Evolutionary conservation across 1,139 yeast species (phyloP), one percentile per base, ranked within the genome.

Genomic region (Suhomyces chickasaworum): DNA sequence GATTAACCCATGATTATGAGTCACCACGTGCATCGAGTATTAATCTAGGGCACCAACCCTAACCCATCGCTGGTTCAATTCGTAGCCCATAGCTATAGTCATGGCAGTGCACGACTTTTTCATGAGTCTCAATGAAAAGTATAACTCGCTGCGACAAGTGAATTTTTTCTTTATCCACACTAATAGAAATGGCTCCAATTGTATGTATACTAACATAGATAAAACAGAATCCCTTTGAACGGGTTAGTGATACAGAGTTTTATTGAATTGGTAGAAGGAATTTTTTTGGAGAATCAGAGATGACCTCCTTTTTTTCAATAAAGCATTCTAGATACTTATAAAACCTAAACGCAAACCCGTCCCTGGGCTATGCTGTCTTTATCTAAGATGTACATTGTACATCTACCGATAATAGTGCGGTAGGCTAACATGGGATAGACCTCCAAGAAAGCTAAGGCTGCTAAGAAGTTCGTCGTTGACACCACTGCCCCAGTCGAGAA

Each of bases 401-500:
- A 61, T 51, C 60, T 25, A 32, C 33, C 49, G 58, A 61, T 69
- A 70, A 78, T 75, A 63, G 78, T 78, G 82, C 82, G 77, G 83
- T 79, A 78, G 83, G 82, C 81, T 73, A 74, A 77, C 79, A 61
- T 61, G 68, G 68, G 57, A 43, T 65, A 87, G 89, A 82, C 90
- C 75, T 75, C 88, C 75, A 86, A 86, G 81, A 84, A 84, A 80
- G 77, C 85, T 74, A 81, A 73, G 67, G 73, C 81, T 71, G 85
- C 89, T 72, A 88, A 86, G 84, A 89, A 89, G 80, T 90, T 86
- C 81, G 89, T 88, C 71, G 95, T 93, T 73, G 98, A 91, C 83
- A 90, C 89, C 73, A 83, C 95, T 59, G 97, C 96, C 69, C 97
- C 97, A 83, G 89, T 91, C 68, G 96, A 89, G 76, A 88, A 89